phyloP scores from a whole-genome alignment of 1,284 basidiomycete species.

The Xerocomus minutiporus region DNA sequence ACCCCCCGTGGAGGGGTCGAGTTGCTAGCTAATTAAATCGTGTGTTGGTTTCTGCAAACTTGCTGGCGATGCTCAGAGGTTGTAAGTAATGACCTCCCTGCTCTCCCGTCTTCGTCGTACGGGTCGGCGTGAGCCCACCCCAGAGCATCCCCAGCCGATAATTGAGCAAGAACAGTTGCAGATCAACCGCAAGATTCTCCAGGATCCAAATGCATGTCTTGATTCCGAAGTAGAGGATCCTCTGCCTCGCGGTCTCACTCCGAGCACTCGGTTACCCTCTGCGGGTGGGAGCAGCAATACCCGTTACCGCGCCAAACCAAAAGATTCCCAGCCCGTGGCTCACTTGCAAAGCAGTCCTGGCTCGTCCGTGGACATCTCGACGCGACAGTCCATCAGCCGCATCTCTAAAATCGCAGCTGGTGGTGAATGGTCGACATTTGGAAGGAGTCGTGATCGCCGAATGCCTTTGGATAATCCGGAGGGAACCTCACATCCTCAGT shows the following conservation, averaged over 20 bases:
- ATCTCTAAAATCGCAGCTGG: conserved; percentile 25
- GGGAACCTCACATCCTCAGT: conserved; percentile 15
- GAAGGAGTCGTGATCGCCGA: conserved; percentile 26
- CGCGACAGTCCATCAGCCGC: conserved; percentile 8
- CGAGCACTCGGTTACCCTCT: conserved; percentile 25
- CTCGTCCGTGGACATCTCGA: conserved; percentile 10
- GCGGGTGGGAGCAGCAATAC: conserved; percentile 3
- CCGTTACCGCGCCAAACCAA: conserved; percentile 6
- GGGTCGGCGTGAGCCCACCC: conserved; percentile 29
- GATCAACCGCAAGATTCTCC: conserved; percentile 27
- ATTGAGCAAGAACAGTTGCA: conserved; percentile 5
- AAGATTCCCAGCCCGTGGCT: background rate
- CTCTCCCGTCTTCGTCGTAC: conserved; percentile 36
- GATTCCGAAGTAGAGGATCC: conserved; percentile 14
- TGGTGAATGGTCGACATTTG: conserved; percentile 44
- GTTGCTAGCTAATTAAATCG: background rate
- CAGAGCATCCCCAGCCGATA: conserved; percentile 11
- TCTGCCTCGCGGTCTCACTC: conserved; percentile 27
- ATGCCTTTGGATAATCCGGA: conserved; percentile 5
- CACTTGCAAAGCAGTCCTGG: background rate
- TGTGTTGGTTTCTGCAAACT: background rate
- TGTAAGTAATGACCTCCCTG: conserved; percentile 25
- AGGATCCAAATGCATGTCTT: conserved; percentile 29
- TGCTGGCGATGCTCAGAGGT: no score
- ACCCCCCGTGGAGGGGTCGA: conserved; percentile 25